Evolutionary conservation across 208 protist species (phyloP).

Genomic region (Leishmania aethiopica): DNA sequence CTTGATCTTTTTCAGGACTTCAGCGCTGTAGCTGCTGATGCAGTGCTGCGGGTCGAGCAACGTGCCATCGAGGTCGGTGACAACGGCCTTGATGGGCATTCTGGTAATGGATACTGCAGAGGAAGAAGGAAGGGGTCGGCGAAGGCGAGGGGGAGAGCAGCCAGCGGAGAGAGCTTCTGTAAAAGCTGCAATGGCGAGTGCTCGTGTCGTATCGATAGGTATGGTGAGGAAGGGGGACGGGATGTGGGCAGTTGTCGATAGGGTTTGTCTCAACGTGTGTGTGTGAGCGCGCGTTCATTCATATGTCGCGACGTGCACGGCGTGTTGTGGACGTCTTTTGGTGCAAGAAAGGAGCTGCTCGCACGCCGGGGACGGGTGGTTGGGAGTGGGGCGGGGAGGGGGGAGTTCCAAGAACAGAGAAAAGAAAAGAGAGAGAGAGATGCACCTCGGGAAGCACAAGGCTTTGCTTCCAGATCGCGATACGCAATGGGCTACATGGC

Average conservation of each 20-base stretch:
- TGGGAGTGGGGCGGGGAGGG: background rate
- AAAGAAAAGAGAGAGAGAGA: background rate
- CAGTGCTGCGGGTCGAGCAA: slow-evolving; percentile 39
- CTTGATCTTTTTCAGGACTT: slow-evolving; percentile 25
- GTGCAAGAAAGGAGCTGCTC: background rate
- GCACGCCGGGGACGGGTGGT: background rate
- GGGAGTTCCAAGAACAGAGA: background rate
- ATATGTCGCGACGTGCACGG: background rate
- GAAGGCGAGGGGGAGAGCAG: background rate
- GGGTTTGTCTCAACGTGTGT: background rate
- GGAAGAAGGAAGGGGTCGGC: background rate
- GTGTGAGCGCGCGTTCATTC: background rate
- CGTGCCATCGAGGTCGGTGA: slow-evolving; percentile 60
- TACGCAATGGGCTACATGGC: background rate
- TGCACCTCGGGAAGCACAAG: background rate
- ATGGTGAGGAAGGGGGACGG: background rate
- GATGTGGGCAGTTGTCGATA: background rate
- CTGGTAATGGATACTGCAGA: background rate
- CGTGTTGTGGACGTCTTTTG: background rate
- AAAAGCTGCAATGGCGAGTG: background rate
- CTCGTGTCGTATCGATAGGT: background rate
- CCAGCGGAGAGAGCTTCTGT: background rate
- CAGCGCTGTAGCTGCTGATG: slow-evolving; percentile 40
- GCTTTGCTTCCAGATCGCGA: background rate
- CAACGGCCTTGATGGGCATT: slow-evolving; percentile 46